phyloP scores from a whole-genome alignment of 2,329 filamentous ascomycete species.

The Ophiobolus disseminans region DNA sequence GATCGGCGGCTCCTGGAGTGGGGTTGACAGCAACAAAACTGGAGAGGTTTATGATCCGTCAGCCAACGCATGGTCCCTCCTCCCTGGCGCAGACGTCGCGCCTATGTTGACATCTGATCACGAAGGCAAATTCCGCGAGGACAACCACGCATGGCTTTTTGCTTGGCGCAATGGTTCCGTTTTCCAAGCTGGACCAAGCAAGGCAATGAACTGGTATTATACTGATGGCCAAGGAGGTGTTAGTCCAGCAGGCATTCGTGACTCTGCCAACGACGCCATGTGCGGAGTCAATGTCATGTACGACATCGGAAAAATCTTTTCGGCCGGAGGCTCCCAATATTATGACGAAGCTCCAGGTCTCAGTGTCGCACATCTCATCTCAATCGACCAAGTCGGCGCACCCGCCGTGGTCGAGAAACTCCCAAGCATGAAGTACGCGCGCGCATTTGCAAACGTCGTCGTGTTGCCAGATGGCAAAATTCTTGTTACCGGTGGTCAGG shows the following conservation, averaged over 20 bases:
- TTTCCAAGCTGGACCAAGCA: slow-evolving; percentile 62
- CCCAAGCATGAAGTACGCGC: slow-evolving; percentile 18
- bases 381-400: slow-evolving; percentile 22
- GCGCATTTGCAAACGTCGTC: slow-evolving; percentile 27
- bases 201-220: slow-evolving; percentile 63
- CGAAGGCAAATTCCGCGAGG: slow-evolving; percentile 21
- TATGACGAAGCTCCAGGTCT: slow-evolving; percentile 17
- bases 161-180: slow-evolving; percentile 39
- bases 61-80: slow-evolving; percentile 19
- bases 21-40: slow-evolving; percentile 16
- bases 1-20: slow-evolving; percentile 27
- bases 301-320: slow-evolving; percentile 50
- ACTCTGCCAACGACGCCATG: slow-evolving; percentile 40
- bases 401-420: slow-evolving; percentile 16
- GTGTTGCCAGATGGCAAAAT: slow-evolving; percentile 34
- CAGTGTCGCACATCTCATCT: slow-evolving; percentile 21
- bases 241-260: slow-evolving; percentile 52
- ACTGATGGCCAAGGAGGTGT: slow-evolving; percentile 53
- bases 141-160: slow-evolving; percentile 33
- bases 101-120: slow-evolving; percentile 26
- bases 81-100: slow-evolving; percentile 22
- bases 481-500: slow-evolving; percentile 30
- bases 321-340: slow-evolving; percentile 29
- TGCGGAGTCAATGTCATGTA: slow-evolving; percentile 59
- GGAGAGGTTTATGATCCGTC: slow-evolving; percentile 25